Percentiles rank a stretch among this genome's conserved stretches.
Conservation (phyloP, 768 basidiomycete genomes). For the Hygrocybe punicea region DNA sequence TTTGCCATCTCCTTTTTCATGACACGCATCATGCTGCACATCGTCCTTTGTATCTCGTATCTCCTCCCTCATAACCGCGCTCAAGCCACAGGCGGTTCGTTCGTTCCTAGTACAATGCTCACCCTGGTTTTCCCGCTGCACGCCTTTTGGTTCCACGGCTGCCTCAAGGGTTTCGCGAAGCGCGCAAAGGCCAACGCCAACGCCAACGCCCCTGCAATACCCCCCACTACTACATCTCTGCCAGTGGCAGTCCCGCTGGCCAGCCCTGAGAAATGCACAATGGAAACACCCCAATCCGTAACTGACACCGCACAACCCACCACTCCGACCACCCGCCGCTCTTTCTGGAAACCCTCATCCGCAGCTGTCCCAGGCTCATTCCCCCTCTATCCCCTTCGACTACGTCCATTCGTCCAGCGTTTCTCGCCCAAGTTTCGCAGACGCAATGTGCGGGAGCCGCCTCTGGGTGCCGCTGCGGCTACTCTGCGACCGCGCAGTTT, state of each 20-base stretch:
- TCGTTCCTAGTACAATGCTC: slow-evolving; percentile 40
- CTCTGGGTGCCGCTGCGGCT: not conserved
- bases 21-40: slow-evolving; percentile 49
- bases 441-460: not conserved
- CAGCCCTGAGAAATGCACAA: too few species aligned
- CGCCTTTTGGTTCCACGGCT: slow-evolving; percentile 51
- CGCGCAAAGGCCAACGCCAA: slow-evolving; percentile 7
- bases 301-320: not conserved
- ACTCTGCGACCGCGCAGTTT: not conserved
- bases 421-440: not conserved
- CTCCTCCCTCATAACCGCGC: slow-evolving; percentile 26
- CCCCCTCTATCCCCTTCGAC: not conserved
- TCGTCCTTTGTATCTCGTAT: slow-evolving; percentile 35
- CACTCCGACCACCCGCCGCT: not conserved
- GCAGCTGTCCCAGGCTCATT: not conserved
- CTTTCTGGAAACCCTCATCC: not conserved
- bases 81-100: slow-evolving; percentile 31
- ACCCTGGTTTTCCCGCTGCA: slow-evolving; percentile 47
- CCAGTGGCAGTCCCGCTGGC: too few species aligned
- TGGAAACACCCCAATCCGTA: not conserved
- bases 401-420: not conserved
- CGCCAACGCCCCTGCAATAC: too few species aligned
- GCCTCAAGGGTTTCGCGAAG: slow-evolving; percentile 46
- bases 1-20: slow-evolving; percentile 52
- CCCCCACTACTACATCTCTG: not conserved